Conservation (phyloP, 495 filamentous ascomycete species). For the Penicillium cosmopolitanum region DNA sequence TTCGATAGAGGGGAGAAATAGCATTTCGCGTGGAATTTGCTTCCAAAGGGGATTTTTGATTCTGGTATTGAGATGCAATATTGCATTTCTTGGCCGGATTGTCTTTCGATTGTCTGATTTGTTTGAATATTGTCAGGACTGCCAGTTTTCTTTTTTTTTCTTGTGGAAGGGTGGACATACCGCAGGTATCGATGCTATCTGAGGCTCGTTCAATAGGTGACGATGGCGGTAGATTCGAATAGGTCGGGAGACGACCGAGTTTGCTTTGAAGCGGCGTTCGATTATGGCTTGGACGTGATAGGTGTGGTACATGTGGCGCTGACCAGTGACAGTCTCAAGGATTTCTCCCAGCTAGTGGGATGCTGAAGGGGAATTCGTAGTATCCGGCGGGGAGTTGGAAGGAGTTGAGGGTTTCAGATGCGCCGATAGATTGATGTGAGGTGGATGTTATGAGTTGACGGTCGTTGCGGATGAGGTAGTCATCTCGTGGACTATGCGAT, state of each 20-base stretch:
- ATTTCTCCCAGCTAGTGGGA: conserved; percentile 18
- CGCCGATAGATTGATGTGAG: conserved; percentile 18
- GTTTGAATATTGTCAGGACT: background rate
- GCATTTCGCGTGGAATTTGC: conserved; percentile 21
- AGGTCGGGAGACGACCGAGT: conserved; percentile 7
- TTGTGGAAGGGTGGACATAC: conserved; percentile 3
- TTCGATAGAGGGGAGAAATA: conserved; percentile 21
- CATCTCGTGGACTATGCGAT: background rate
- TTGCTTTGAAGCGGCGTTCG: conserved; percentile 8
- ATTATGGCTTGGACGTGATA: conserved; percentile 27
- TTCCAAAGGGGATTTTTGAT: conserved; percentile 22
- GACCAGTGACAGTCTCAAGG: conserved; percentile 22
- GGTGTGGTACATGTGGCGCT: conserved; percentile 25
- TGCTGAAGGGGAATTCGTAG: conserved; percentile 31
- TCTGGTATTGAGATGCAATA: conserved; percentile 23
- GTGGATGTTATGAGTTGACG: conserved; percentile 22
- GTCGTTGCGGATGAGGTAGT: background rate
- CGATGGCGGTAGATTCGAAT: conserved; percentile 17
- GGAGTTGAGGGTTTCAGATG: conserved; percentile 22
- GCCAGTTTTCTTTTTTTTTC: background rate
- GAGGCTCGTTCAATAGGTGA: conserved; percentile 9
- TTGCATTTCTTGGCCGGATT: conserved; percentile 17
- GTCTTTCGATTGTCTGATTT: conserved; percentile 11
- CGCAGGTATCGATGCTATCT: conserved; percentile 4
- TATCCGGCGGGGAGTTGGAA: conserved; percentile 27